Base-by-base conservation (phyloP, 2,329 filamentous ascomycete genomes). In the Neoascochyta sp. region DNA sequence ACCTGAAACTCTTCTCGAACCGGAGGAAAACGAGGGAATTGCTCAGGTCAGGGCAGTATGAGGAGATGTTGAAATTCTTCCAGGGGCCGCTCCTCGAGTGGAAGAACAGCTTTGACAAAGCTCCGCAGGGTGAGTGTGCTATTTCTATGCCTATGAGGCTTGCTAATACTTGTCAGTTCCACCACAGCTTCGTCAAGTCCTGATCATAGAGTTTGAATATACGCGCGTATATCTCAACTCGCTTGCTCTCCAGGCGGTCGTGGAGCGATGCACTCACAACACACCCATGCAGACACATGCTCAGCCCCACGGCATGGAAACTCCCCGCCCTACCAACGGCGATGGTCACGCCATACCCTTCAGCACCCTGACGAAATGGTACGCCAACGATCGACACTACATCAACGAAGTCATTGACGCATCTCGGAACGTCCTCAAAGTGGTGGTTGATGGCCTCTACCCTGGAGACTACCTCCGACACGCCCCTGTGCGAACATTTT, bases 131-230 rank as follows among this genome's bases (percentile, higher is more conserved):
- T 67, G 46, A 23, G 42, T 40, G 20, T 4, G 9, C 3, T 11
- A 11, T 10, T 1, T 6, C 12, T 14, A 8, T 17, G 9, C 10
- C 9, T 10, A 10, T 26, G 16, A 21, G n/a, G 17, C 16, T 29
- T 12, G 29, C 16, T 64, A 46, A 63, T 33, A 21, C 5, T 22
- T 15, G 10, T 33, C 44, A 72, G 75, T 80, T 16, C 68, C 73
- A 1, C 66, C 70, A 10, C 67, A 75, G 34, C 77, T 81, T 65
- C 70, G 74, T 24, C 80, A 88, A 57, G 89, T 96, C 36, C 71
- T 98, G 16, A 83, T 80, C 6, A 95, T 96, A 45, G 92, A 98
- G 66, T 95, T 92, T 54, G 87, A 96, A 54, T 95, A 95, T 57
- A 87, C 90, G 15, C 79, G 90, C 52, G 84, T 95, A 28, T 96